phyloP scores from a whole-genome alignment of 2,329 filamentous ascomycete genomes.

The Trichoderma atrobrunneum region DNA sequence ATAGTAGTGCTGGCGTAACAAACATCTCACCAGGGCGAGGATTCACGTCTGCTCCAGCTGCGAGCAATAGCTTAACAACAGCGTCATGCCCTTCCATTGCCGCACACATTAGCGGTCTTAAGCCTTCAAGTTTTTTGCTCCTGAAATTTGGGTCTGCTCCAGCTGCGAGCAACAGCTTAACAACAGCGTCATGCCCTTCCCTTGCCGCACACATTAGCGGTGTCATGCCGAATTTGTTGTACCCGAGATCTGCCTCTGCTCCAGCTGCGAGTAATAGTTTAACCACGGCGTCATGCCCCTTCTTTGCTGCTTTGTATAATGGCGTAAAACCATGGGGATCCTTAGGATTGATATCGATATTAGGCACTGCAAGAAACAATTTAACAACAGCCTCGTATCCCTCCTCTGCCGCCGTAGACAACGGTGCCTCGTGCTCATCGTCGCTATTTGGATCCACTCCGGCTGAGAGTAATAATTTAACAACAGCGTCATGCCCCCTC shows the following conservation, averaged over 20 bases:
- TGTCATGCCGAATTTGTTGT: rapidly evolving
- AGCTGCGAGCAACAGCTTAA: neutral
- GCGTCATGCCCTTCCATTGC: neutral
- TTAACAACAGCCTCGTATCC: no score
- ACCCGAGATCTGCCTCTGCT: neutral
- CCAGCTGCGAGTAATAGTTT: neutral
- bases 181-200: rapidly evolving
- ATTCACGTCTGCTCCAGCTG: neutral
- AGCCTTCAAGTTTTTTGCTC: no score
- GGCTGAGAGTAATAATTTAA: no score
- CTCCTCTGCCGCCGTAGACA: no score
- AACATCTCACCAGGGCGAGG: rapidly evolving
- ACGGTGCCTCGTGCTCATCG: no score
- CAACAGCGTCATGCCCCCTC: no score
- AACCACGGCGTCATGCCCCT: neutral
- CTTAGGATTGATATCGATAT: no score
- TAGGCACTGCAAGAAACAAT: no score
- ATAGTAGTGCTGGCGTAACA: neutral
- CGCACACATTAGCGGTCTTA: neutral
- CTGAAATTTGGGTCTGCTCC: neutral
- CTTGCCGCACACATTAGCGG: neutral
- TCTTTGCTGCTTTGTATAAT: neutral
- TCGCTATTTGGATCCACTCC: no score
- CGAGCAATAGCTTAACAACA: neutral
- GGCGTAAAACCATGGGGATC: no score